A percentile compares a stretch with the other conserved stretches of the same genome.
These are phyloP conservation scores for Clonostachys solani DNA, from an alignment of 2,329 filamentous ascomycete genomes.

Conservation along the genomic window DNA sequence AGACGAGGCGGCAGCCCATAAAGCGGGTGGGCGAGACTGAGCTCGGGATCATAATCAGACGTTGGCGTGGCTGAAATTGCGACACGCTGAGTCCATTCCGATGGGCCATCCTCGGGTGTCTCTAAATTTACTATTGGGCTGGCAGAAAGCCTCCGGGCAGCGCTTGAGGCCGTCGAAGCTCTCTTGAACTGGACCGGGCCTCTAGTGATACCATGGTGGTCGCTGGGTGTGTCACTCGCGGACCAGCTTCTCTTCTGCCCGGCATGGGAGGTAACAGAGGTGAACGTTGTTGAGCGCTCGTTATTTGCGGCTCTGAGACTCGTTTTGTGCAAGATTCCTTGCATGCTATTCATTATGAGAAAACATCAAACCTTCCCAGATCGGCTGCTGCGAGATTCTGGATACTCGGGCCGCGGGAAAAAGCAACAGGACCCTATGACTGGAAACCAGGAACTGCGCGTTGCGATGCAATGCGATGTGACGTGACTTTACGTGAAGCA, in stretches of 20 bases:
- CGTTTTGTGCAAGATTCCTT: conserved; percentile 41
- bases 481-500: background rate
- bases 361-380: no score
- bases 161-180: conserved; percentile 21
- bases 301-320: conserved; percentile 41
- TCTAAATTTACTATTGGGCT: conserved; percentile 39
- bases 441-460: no score
- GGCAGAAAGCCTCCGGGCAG: conserved; percentile 24
- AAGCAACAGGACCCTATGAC: no score
- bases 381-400: no score
- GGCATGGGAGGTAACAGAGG: conserved; percentile 30
- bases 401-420: no score
- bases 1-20: conserved; percentile 60
- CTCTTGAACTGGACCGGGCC: conserved; percentile 22
- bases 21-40: conserved; percentile 57
- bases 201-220: conserved; percentile 2
- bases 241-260: conserved; percentile 43
- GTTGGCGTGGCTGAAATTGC: conserved; percentile 49
- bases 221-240: conserved; percentile 8
- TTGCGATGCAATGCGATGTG: background rate
- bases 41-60: conserved; percentile 42
- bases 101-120: conserved; percentile 16
- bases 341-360: conserved; percentile 30
- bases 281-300: conserved; percentile 25
- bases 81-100: conserved; percentile 55